A percentile compares a stretch with the other conserved stretches of the same genome.
These are phyloP conservation scores for Pugionium cornutum DNA, from an alignment of 345 rosid species.

Conservation along the genomic window DNA sequence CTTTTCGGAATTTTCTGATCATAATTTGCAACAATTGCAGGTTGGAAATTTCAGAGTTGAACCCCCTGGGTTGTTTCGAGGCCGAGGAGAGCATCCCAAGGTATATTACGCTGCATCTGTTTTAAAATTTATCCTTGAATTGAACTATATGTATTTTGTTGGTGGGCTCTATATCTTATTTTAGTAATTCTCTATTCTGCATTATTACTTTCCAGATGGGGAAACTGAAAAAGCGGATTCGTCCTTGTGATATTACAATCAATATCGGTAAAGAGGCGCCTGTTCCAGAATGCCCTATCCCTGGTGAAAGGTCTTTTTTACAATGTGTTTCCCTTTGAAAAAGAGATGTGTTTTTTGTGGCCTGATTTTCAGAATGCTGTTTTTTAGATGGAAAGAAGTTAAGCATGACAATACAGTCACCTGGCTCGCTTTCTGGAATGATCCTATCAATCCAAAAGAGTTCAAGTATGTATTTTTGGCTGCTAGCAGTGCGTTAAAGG, in stretches of 20 bases:
- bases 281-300: constrained; percentile 91
- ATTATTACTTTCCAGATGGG: constrained; percentile 71
- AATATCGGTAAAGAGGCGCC: constrained; percentile 87
- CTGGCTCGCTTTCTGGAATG: constrained; percentile 99
- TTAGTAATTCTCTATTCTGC: constrained; percentile 19
- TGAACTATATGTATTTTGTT: constrained; percentile 15
- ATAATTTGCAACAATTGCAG: constrained; percentile 44
- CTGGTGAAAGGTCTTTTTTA: constrained; percentile 75
- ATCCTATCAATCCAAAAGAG: constrained; percentile 94
- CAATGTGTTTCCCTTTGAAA: constrained; percentile 7
- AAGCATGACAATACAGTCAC: constrained; percentile 98
- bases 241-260: constrained; percentile 86
- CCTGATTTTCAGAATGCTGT: constrained; percentile 13
- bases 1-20: constrained; percentile 12
- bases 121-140: constrained; percentile 12
- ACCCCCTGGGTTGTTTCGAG: constrained; percentile 98
- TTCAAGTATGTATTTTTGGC: constrained; percentile 97
- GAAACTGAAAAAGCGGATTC: constrained; percentile 88
- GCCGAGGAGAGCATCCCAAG: constrained; percentile 99
- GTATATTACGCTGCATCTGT: constrained; percentile 39
- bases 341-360: constrained; percentile 6
- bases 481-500: constrained; percentile 96
- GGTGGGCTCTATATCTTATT: constrained; percentile 12
- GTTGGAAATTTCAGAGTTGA: constrained; percentile 99
- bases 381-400: constrained; percentile 89